phyloP scores from a whole-genome alignment of 192 early-diverging fungal genomes.

The Fimicolochytrium jonesii region DNA sequence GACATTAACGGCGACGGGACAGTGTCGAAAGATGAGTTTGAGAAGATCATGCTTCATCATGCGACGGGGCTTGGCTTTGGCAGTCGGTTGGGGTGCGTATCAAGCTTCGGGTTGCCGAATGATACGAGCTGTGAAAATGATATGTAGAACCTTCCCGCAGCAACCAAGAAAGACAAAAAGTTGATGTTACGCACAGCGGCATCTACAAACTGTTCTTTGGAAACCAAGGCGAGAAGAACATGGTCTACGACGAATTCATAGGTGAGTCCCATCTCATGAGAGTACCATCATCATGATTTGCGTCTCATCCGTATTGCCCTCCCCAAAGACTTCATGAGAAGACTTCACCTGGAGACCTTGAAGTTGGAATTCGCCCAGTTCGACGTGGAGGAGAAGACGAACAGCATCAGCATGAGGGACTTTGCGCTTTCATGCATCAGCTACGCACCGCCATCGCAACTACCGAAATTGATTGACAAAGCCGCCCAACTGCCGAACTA shows the following conservation, averaged over 20 bases:
- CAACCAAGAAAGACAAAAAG: not conserved
- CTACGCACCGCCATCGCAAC: constrained; percentile 17
- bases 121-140: not conserved
- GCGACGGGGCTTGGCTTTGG: constrained; percentile 4
- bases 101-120: not conserved
- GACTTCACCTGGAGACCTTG: constrained; percentile 31
- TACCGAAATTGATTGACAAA: constrained; percentile 1
- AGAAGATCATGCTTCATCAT: constrained; percentile 31
- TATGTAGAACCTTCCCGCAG: not conserved
- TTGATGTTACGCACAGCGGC: constrained; percentile 17
- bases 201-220: constrained; percentile 36
- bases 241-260: constrained; percentile 33
- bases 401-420: constrained; percentile 28
- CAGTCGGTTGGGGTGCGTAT: constrained; percentile 10
- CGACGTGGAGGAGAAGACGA: constrained; percentile 12
- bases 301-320: too few species aligned
- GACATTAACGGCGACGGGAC: constrained; percentile 37
- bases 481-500: constrained; percentile 13
- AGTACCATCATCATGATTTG: too few species aligned
- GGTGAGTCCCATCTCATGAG: too few species aligned
- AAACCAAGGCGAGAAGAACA: constrained; percentile 21
- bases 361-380: constrained; percentile 40
- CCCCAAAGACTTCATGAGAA: constrained; percentile 26
- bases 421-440: constrained; percentile 24
- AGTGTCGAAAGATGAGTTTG: constrained; percentile 35